Base-by-base conservation (phyloP, 2,329 filamentous ascomycete species). In the Aureobasidium musti region DNA sequence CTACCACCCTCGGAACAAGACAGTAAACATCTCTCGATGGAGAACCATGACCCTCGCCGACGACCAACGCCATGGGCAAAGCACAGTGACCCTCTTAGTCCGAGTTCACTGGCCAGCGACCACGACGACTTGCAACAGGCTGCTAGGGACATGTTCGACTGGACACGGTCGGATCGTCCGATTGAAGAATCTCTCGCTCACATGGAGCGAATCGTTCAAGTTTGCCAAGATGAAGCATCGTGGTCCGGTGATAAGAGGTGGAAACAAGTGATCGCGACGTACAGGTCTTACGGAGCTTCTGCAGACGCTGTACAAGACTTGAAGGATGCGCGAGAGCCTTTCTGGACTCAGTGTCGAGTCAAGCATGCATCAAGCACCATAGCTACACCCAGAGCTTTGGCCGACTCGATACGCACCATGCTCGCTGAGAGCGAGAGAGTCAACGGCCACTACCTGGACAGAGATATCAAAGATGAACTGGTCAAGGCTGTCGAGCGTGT, bases 41-140 rank as follows among this genome's bases (percentile, higher is more conserved):
- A 37, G 2, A 37, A 3, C 11, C 37, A 49, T n/a, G n/a, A 47
- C 45, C 8, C 19, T 19, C 41, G 14, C 19, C 39, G 26, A n/a
- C 37, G 56, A 59, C 56, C 39, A 17, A 45, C 57, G 2, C 41
- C 57, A 23, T 61, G 57, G 57, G 10, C 28, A 19, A 61, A 49
- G 57, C 30, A 49, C 28, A 61, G 57, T 63, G 59, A 52, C 11
- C 59, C 59, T 63, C 59, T 39, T 52, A 63, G 59, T 47, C 43
- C 59, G 33, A 50, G 23, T 28, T 41, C 45, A 63, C 45, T 35
- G 2, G 17, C 33, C n/a, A 41, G 19, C 23, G 37, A 49, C 28
- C 26, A 52, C 10, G 26, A 45, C 37, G 28, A 54, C 13, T 19
- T 64, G 5, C 28, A 43, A 19, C 21, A 45, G n/a, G 61, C 61